Conservation (phyloP, 768 basidiomycete genomes). For the Podaxis pistillaris region DNA sequence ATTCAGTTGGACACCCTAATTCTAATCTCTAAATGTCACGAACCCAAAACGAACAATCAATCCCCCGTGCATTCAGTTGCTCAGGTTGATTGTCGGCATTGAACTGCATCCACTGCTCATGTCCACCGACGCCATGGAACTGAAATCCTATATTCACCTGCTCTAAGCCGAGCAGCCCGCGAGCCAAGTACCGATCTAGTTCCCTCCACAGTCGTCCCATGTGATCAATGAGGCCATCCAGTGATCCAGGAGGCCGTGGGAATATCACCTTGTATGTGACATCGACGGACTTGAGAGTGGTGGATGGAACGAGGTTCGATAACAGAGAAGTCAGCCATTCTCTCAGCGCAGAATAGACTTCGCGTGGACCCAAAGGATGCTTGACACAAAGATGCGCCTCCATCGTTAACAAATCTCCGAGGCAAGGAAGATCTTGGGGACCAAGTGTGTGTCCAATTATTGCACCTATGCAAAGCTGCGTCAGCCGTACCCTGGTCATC, state of each 20-base stretch:
- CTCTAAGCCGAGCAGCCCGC: not conserved
- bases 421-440: not conserved
- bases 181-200: constrained; percentile 3
- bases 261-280: constrained; percentile 7
- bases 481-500: not conserved
- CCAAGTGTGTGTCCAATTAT: constrained; percentile 2
- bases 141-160: constrained; percentile 10
- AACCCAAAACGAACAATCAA: constrained; percentile 15
- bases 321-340: constrained; percentile 6
- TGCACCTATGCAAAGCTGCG: not conserved
- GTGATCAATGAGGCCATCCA: not conserved
- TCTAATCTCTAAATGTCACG: constrained; percentile 9
- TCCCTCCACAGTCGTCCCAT: constrained; percentile 8
- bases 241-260: not conserved
- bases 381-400: constrained; percentile 3
- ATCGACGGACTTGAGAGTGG: constrained; percentile 1
- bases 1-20: not conserved
- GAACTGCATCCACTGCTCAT: constrained; percentile 10
- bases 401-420: not conserved
- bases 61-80: not conserved
- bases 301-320: not conserved
- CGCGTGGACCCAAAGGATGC: not conserved
- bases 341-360: not conserved
- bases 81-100: constrained; percentile 9
- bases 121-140: constrained; percentile 7